Conservation (phyloP, 371 early-diverging fungal genomes). For the Syncephalastrum contaminatum region DNA sequence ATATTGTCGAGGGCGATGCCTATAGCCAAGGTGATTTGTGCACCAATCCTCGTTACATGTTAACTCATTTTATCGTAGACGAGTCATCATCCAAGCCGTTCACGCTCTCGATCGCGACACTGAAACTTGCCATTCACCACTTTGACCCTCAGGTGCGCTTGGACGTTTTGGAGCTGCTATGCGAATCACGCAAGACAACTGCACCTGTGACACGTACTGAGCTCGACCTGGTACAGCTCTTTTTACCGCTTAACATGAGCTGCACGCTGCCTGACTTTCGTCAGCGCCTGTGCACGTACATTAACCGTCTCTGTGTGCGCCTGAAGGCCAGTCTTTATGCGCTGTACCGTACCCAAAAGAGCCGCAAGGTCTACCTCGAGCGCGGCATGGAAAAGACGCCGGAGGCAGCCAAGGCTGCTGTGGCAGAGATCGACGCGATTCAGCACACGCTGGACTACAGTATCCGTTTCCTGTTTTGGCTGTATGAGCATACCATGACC, state of each 20-base stretch:
- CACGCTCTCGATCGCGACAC: slow-evolving; percentile 32
- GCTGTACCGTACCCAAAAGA: slow-evolving; percentile 33
- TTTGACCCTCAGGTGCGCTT: slow-evolving; percentile 74
- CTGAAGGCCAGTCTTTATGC: slow-evolving; percentile 54
- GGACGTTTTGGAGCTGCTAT: slow-evolving; percentile 79
- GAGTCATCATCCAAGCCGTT: slow-evolving; percentile 7
- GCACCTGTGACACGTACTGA: slow-evolving; percentile 60
- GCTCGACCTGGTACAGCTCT: slow-evolving; percentile 52
- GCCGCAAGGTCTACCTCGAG: slow-evolving; percentile 24
- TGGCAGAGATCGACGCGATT: slow-evolving; percentile 17
- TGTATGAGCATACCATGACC: slow-evolving; percentile 33
- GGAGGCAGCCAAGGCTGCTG: slow-evolving; percentile 13
- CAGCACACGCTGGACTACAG: slow-evolving; percentile 2
- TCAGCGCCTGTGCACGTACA: slow-evolving; percentile 65
- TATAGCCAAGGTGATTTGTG: slow-evolving; percentile 25
- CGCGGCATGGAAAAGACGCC: slow-evolving; percentile 8
- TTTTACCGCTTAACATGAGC: slow-evolving; percentile 68
- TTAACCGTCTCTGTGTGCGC: slow-evolving; percentile 57
- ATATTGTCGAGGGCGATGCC: slow-evolving; percentile 52
- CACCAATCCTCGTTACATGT: neutral
- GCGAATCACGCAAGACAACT: slow-evolving; percentile 71
- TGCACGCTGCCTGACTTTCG: slow-evolving; percentile 78
- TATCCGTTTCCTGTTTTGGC: slow-evolving; percentile 43
- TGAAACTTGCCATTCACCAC: slow-evolving; percentile 68
- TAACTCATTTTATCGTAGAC: slow-evolving; percentile 8